These are phyloP conservation scores for Pseudopediastrum boryanum DNA, from an alignment of 139 green algal genomes.

Conservation along the genomic window DNA sequence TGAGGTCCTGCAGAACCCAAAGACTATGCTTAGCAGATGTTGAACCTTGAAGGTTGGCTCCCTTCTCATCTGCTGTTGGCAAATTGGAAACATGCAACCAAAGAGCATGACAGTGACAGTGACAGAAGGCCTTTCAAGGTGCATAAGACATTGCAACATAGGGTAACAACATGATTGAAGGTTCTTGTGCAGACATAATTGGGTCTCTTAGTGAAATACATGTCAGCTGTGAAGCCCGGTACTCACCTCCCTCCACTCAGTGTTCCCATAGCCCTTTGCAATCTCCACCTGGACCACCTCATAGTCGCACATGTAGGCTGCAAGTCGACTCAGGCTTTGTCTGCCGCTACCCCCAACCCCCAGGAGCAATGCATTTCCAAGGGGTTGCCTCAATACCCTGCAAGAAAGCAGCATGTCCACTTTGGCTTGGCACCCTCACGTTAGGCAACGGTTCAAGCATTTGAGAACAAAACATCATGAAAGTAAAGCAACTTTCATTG, in stretches of 20 bases:
- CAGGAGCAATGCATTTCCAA: conserved; percentile 86
- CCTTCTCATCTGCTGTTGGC: too few relatives aligned
- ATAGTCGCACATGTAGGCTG: conserved; percentile 84
- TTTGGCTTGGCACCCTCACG: neutral
- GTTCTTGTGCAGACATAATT: neutral
- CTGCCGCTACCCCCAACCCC: conserved; percentile 86
- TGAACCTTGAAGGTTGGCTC: neutral
- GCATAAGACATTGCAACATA: neutral
- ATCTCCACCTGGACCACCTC: conserved; percentile 77
- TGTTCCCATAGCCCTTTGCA: conserved; percentile 68
- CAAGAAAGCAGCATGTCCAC: too few relatives aligned
- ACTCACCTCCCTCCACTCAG: conserved; percentile 58
- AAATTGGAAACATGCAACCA: neutral
- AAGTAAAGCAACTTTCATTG: too few relatives aligned
- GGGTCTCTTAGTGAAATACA: neutral
- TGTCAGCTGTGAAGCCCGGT: neutral
- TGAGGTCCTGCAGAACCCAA: conserved; percentile 64
- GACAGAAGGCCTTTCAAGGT: neutral
- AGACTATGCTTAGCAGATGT: neutral
- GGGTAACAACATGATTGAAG: neutral
- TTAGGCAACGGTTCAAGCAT: too few relatives aligned
- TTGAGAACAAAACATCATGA: too few relatives aligned
- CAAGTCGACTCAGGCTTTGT: conserved; percentile 69
- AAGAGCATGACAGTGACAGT: neutral
- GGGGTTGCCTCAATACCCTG: conserved; percentile 80